Conservation (phyloP, 164 flowering plant species). For the Magnolia kwangsiensis region DNA sequence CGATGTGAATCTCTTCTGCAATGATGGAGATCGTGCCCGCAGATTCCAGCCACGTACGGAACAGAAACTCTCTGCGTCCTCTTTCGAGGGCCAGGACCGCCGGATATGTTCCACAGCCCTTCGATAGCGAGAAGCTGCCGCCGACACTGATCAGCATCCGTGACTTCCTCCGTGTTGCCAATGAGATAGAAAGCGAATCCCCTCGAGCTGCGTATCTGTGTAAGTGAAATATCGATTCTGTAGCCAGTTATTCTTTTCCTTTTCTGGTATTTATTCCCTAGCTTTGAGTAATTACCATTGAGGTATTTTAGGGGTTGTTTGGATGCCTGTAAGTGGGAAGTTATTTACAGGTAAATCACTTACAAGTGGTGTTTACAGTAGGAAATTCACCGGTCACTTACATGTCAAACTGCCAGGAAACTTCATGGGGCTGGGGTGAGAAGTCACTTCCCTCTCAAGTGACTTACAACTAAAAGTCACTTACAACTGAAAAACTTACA, state of each 20-base stretch:
- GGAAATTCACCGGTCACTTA: too few species aligned
- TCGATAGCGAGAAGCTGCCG: slow-evolving; percentile 86
- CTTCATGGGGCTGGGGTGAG: too few species aligned
- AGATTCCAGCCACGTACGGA: slow-evolving; percentile 32
- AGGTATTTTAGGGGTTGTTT: background rate
- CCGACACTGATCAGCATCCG: slow-evolving; percentile 57
- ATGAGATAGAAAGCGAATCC: slow-evolving; percentile 54
- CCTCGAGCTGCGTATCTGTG: slow-evolving; percentile 88
- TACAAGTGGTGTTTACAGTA: too few species aligned
- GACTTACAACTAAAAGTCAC: too few species aligned
- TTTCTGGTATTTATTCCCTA: background rate
- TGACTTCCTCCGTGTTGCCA: slow-evolving; percentile 82
- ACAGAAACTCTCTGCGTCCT: background rate
- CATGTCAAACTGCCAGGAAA: too few species aligned
- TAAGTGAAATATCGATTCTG: slow-evolving; percentile 23
- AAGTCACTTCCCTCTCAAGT: too few species aligned
- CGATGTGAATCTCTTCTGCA: background rate
- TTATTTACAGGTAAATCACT: too few species aligned
- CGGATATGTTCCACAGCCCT: slow-evolving; percentile 45
- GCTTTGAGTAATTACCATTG: background rate
- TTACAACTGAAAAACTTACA: too few species aligned
- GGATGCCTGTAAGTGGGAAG: background rate
- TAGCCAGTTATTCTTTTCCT: background rate
- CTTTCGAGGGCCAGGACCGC: slow-evolving; percentile 10
- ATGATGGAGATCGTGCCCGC: slow-evolving; percentile 42